Evolutionary conservation across 257 asterid species (phyloP), one percentile per base, ranked within the genome.

Genomic region (Jacaranda copaia): DNA sequence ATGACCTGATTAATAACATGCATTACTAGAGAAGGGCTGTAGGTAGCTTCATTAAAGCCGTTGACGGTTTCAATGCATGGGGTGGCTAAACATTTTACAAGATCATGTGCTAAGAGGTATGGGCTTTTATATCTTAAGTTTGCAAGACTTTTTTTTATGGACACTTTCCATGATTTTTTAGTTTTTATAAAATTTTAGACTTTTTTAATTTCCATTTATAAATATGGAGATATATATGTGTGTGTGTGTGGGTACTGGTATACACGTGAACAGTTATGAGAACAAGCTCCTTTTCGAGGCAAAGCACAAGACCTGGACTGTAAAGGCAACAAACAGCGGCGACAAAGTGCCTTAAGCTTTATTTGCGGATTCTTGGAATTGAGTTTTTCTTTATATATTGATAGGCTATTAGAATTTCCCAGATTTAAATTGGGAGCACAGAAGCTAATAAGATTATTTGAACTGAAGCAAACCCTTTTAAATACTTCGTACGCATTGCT

Each of bases 181-280:
- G 14, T 16, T 36, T 49, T 13, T 11, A 11, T 11, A 11, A 35
- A 0, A n/a, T 56, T 56, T 56, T 5, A 0, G 8, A 14, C 1
- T 2, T 55, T 62, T 0, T 32, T n/a, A 35, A 4, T 13, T 55
- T 16, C 16, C 8, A 16, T 72, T 19, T 52, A 16, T 71, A 4
- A 70, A 16, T 56, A 53, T 38, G 3, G 35, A 61, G 14, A 57
- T 40, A 13, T 39, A 6, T n/a, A n/a, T n/a, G n/a, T n/a, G n/a
- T n/a, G n/a, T n/a, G 43, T 32, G 15, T 14, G 13, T 52, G 13
- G 72, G 36, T 59, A 55, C 45, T 84, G 81, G 77, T 61, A 43
- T 14, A 66, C 88, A 84, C 88, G 85, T 84, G 87, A 83, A 80
- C 39, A 76, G 81, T 60, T 25, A 78, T 76, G 78, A 72, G 56